phyloP scores from a whole-genome alignment of 495 filamentous ascomycete genomes.

The Daldinia grandis region DNA sequence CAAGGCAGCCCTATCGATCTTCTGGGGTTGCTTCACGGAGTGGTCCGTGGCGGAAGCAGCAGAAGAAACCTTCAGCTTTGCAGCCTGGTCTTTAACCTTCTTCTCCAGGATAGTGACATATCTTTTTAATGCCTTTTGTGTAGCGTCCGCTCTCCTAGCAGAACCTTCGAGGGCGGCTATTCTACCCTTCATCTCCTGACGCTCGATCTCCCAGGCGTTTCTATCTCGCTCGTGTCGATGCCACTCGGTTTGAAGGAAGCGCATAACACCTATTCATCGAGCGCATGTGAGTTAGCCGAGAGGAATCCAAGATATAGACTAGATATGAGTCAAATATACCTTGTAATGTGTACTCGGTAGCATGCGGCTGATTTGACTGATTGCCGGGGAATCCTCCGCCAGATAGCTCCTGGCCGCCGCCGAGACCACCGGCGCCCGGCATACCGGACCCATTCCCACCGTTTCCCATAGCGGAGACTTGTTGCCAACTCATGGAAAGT shows the following conservation, averaged over 20 bases:
- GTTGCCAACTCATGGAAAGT: conserved; percentile 46
- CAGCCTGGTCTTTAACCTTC: conserved; percentile 79
- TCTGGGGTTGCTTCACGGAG: conserved; percentile 51
- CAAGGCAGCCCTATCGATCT: conserved; percentile 54
- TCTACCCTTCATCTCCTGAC: conserved; percentile 97
- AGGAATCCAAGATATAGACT: not conserved
- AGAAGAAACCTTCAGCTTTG: conserved; percentile 48
- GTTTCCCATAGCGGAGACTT: conserved; percentile 43
- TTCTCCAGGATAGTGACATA: conserved; percentile 91
- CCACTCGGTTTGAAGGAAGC: conserved; percentile 99
- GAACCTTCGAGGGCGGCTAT: conserved; percentile 97
- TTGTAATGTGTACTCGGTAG: conserved; percentile 98
- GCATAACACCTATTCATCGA: conserved; percentile 88
- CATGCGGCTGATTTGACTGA: conserved; percentile 68
- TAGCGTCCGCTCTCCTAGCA: conserved; percentile 79
- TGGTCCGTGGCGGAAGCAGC: conserved; percentile 37
- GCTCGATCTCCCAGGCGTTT: conserved; percentile 98
- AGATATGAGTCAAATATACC: conserved; percentile 58
- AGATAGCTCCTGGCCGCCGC: conserved; percentile 41
- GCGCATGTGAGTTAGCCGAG: conserved; percentile 16
- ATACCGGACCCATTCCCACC: conserved; percentile 42
- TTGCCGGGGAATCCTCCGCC: conserved; percentile 31
- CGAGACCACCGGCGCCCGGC: conserved; percentile 24
- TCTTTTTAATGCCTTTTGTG: conserved; percentile 86
- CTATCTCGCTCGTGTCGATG: conserved; percentile 97